Base-by-base conservation (phyloP, 2,329 filamentous ascomycete genomes). In the Aspergillus sojae region DNA sequence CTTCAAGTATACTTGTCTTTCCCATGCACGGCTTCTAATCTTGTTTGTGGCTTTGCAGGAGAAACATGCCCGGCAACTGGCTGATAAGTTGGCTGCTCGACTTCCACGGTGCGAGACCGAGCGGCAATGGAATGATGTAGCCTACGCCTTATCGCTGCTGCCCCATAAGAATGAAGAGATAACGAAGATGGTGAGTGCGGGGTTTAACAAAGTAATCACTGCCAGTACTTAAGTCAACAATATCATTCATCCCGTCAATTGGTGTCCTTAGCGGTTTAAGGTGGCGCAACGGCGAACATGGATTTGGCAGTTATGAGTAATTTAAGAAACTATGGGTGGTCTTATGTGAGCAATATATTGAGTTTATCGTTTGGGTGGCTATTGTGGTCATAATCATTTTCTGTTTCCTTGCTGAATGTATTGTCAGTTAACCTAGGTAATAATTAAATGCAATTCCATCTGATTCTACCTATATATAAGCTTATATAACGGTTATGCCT, bases 101-200 rank as follows among this genome's bases (percentile, higher is more conserved):
- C 84, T 99, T 52, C 84, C 86, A 1, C 86, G 94, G 54, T 97
- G 94, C 73, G 94, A 97, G 75, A 96, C 86, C 55, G 94, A 99
- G 80, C 85, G 94, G 67, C 94, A 98, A 76, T 99, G 95, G 95
- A 96, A 94, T 75, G 95, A 99, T 79, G 94, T 98, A 50, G 92
- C 94, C 0, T 99, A 93, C 81, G 94, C 94, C 3, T 81, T 99
- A 64, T 93, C 93, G 3, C 80, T 97, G 64, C 80, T 99, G 62
- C 94, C 93, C 73, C 95, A 99, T 70, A 83, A 82, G 70, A 81
- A 81, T 60, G 80, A 82, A 67, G 80, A 82, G 6, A 82, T 82
- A 58, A 68, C 75, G 5, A 81, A 79, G 70, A 77, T 74, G 19
- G 67, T 82, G 26, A 74, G 70, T 41, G 77, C 78, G 57, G 81